Evolutionary conservation across 2,329 filamentous ascomycete genomes (phyloP), one percentile per base, ranked within the genome.

Genomic region (Sporothrix euskadiensis): DNA sequence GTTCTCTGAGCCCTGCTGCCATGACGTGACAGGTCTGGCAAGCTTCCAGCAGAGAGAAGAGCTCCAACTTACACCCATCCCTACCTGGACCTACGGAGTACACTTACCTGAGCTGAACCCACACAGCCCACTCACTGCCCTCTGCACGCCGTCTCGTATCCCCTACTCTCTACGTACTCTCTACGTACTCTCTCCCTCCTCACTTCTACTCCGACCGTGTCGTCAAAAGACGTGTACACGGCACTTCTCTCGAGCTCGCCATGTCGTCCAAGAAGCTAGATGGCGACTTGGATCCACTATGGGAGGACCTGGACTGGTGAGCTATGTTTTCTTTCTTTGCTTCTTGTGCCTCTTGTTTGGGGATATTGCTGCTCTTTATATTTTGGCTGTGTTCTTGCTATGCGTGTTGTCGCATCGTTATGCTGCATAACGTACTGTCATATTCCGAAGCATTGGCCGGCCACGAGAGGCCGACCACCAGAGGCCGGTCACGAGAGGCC

Each of bases 261-360:
- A 75, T 76, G 74, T 59, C 74, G 74, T 59, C 74, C 80, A 80
- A 80, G 69, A 82, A 81, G 74, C 77, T 82, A 78, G 84, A 87
- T 80, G 81, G 81, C 78, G 85, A 85, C 71, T 78, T 85, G 73
- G 89, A 90, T 83, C 86, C 86, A 85, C 84, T 89, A 86, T 94
- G 91, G 91, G 89, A 93, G 79, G 87, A 93, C 81, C 86, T 92
- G 79, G 89, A 93, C 83, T 91, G 90, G 91, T 93, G 87, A 79
- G 89, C 86, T 10, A 68, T 71, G 3, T 54, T 26, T 52, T 35
- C n/a, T 63, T 56, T 73, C 22, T 47, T 12, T 68, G 10, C 12
- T 68, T 35, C 35, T 19, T 59, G 52, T 56, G n/a, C 52, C 12
- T 22, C n/a, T 19, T 56, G n/a, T 32, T 35, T n/a, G 10, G 7